A percentile compares a stretch with the other conserved stretches of the same genome.
Evolutionary conservation across 768 basidiomycete species (phyloP).

Genomic region (Ephemerocybe angulata): DNA sequence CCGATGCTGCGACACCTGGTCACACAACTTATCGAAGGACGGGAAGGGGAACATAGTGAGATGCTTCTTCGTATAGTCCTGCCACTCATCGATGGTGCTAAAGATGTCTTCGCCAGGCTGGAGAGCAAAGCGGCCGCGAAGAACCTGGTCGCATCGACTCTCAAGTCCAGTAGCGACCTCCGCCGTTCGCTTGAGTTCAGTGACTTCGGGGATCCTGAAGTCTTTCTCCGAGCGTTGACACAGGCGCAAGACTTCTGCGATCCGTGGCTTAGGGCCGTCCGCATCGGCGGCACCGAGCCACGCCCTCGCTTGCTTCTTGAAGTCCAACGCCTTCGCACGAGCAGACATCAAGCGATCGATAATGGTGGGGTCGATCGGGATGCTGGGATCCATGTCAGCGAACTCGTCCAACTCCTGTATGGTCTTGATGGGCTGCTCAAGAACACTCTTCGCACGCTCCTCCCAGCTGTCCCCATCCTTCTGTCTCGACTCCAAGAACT

Average conservation of each 20-base stretch:
- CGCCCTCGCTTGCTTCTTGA: constrained; percentile 70
- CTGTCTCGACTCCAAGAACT: constrained; percentile 60
- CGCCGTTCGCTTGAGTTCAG: constrained; percentile 63
- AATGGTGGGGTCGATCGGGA: constrained; percentile 68
- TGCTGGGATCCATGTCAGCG: constrained; percentile 55
- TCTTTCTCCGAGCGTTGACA: constrained; percentile 73
- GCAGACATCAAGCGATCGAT: constrained; percentile 62
- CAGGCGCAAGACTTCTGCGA: constrained; percentile 66
- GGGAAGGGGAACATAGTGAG: constrained; percentile 71
- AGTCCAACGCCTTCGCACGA: constrained; percentile 69
- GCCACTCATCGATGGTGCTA: constrained; percentile 70
- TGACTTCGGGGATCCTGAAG: constrained; percentile 64
- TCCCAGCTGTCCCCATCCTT: constrained; percentile 77
- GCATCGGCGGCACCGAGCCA: constrained; percentile 59
- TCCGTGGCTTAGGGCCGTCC: constrained; percentile 53
- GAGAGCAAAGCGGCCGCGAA: constrained; percentile 55
- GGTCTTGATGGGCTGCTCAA: constrained; percentile 68
- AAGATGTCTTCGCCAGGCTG: constrained; percentile 63
- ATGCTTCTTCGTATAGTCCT: constrained; percentile 64
- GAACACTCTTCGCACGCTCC: constrained; percentile 56
- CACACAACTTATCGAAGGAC: constrained; percentile 67
- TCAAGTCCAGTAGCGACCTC: constrained; percentile 80
- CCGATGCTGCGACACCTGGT: constrained; percentile 62
- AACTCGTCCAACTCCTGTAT: constrained; percentile 76
- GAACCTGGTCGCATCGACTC: constrained; percentile 66